A percentile compares a stretch with the other conserved stretches of the same genome.
Evolutionary conservation across 148 eudicot species (phyloP).

Genomic region (Pharnaceum exiguum): DNA sequence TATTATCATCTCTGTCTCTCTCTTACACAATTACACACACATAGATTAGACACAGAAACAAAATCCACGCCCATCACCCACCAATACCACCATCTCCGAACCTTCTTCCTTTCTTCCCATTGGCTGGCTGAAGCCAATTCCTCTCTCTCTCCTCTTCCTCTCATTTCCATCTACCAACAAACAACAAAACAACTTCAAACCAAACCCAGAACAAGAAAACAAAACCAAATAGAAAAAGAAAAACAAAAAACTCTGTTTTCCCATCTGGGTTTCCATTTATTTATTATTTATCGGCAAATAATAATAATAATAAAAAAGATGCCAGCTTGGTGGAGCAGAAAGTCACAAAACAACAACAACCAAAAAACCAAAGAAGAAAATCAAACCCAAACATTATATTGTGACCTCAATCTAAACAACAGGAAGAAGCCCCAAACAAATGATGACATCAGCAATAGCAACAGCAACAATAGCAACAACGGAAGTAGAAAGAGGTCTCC

Average conservation of each 20-base stretch:
- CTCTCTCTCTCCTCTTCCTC: background rate
- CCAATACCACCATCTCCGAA: too few relatives aligned
- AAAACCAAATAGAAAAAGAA: background rate
- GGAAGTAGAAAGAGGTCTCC: constrained; percentile 20
- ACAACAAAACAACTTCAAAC: background rate
- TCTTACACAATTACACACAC: background rate
- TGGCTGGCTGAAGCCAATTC: too few relatives aligned
- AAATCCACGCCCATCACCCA: constrained; percentile 31
- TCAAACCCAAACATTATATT: constrained; percentile 5
- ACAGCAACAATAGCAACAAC: constrained; percentile 11
- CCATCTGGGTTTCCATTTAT: background rate
- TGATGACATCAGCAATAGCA: background rate
- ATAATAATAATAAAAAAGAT: constrained; percentile 17
- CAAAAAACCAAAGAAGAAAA: constrained; percentile 41
- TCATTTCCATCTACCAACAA: too few relatives aligned
- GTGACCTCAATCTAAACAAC: constrained; percentile 7
- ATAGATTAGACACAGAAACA: constrained; percentile 7
- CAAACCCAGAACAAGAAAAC: constrained; percentile 9
- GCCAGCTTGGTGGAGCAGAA: constrained; percentile 86
- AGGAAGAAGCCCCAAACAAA: background rate
- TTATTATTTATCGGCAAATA: background rate
- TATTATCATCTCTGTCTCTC: background rate
- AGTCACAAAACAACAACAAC: too few relatives aligned
- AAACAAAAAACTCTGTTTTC: too few relatives aligned
- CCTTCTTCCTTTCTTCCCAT: constrained; percentile 12